These are phyloP conservation scores for Fusarium foetens DNA, from an alignment of 2,329 filamentous ascomycete genomes.

Conservation along the genomic window DNA sequence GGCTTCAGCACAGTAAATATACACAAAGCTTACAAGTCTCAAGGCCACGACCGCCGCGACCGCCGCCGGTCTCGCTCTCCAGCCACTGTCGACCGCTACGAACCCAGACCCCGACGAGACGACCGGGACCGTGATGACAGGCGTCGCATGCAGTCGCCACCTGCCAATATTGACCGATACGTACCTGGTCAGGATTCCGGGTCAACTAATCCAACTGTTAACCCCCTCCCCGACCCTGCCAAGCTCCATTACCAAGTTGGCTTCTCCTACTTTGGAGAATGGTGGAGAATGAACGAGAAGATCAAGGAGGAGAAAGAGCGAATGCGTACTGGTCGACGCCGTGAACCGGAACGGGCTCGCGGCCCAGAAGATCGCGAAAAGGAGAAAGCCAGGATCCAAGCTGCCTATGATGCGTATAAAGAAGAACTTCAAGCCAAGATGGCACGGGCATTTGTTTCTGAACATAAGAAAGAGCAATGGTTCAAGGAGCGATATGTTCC, in stretches of 20 bases:
- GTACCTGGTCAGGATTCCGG: conserved; percentile 76
- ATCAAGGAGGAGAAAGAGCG: conserved; percentile 85
- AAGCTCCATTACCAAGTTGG: conserved; percentile 82
- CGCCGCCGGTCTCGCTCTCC: conserved; percentile 77
- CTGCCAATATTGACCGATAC: conserved; percentile 84
- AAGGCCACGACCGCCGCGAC: conserved; percentile 69
- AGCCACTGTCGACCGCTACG: conserved; percentile 77
- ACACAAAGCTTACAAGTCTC: conserved; percentile 1
- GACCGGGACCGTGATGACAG: conserved; percentile 72
- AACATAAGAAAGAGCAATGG: conserved; percentile 97
- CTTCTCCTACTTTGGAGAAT: conserved; percentile 87
- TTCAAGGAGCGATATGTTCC: conserved; percentile 95
- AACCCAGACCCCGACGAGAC: conserved; percentile 75
- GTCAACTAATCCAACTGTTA: conserved; percentile 56
- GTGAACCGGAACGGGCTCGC: conserved; percentile 70
- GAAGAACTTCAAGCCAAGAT: conserved; percentile 78
- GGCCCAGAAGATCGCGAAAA: conserved; percentile 80
- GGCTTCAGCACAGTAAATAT: not conserved
- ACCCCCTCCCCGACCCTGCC: conserved; percentile 77
- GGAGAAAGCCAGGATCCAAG: conserved; percentile 81
- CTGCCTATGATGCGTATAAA: conserved; percentile 73
- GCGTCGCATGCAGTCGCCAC: conserved; percentile 69
- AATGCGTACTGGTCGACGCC: conserved; percentile 73
- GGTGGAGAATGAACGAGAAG: conserved; percentile 85
- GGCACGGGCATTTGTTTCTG: conserved; percentile 88